A percentile compares a stretch with the other conserved stretches of the same genome.
Evolutionary conservation across 176 grass and related monocot genomes (phyloP).

Genomic region (Pontederia crassipes): DNA sequence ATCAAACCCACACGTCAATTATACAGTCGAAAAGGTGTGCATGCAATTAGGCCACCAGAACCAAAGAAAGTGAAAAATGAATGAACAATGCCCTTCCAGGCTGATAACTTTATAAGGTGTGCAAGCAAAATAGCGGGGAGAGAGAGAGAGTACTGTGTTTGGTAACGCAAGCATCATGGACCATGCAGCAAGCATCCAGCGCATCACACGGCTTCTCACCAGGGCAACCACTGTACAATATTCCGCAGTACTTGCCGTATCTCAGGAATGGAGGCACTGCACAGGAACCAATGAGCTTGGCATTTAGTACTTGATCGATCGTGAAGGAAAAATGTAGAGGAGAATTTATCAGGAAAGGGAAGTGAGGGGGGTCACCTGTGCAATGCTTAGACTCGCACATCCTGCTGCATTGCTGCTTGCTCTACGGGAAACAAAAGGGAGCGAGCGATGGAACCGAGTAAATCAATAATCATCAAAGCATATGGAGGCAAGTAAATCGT

Average conservation of each 20-base stretch:
- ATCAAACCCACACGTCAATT: not conserved
- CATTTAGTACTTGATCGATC: not conserved
- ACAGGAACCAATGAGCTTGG: not conserved
- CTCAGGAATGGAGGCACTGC: slow-evolving; percentile 48
- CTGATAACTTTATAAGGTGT: too few species aligned
- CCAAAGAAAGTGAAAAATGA: not conserved
- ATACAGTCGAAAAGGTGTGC: too few species aligned
- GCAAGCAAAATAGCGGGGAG: too few species aligned
- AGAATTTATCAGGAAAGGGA: too few species aligned
- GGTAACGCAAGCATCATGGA: slow-evolving; percentile 66
- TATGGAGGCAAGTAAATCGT: too few species aligned
- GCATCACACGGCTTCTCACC: slow-evolving; percentile 65
- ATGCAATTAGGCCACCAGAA: too few species aligned
- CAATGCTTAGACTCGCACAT: slow-evolving; percentile 65
- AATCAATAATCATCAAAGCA: too few species aligned
- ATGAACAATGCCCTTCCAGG: not conserved
- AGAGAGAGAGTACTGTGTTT: slow-evolving; percentile 24
- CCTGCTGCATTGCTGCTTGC: slow-evolving; percentile 42
- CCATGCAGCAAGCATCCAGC: slow-evolving; percentile 76
- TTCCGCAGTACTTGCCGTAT: slow-evolving; percentile 79
- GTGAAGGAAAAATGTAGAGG: not conserved
- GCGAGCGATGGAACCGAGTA: too few species aligned
- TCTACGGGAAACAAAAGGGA: too few species aligned
- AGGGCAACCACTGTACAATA: slow-evolving; percentile 54
- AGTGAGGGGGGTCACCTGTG: slow-evolving; percentile 11